Evolutionary conservation across 495 filamentous ascomycete genomes (phyloP), one percentile per base, ranked within the genome.

Genomic region (Diplogelasinospora grovesii): DNA sequence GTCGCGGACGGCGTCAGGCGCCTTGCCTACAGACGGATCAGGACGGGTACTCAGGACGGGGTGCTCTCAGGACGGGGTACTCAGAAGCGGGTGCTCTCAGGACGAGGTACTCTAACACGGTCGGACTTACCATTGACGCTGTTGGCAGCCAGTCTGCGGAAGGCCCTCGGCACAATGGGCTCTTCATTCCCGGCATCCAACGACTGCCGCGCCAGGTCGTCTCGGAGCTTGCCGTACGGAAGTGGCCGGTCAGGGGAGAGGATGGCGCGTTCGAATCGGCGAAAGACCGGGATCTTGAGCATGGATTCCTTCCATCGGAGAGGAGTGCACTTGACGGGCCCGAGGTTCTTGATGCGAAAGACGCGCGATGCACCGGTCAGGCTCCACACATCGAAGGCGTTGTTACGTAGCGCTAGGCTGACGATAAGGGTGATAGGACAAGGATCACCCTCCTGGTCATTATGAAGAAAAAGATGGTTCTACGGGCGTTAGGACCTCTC

Each of bases 391-490:
- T 22, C 33, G 20, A 36, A 36, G 5, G 33, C 33, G 20, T 23
- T 22, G n/a, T 36, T 22, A 13, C 33, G 33, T 13, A 36, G 8
- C 33, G 33, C 33, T 11, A 11, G 20, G 33, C 33, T 36, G 33
- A 36, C 15, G 33, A 36, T 13, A 22, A 36, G 9, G 19, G 20
- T 36, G 20, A 36, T 36, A 22, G 36, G 42, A 47, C 42, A 59
- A 55, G 43, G 33, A 36, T 23, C 20, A 36, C 18, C 33, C 20
- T 36, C 33, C 33, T 22, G 34, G 33, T 13, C 18, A 36, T 4
- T 11, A 22, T 36, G 20, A 36, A 36, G 20, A 53, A 50, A 36
- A 58, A 58, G 22, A 49, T 50, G 2, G 45, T 54, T 16, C 51
- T 54, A 31, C 7, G 31, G 37, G 8, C 4, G 16, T 40, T 20